Evolutionary conservation across 169 alveolate genomes (phyloP).

Genomic region (Eimeria praecox): DNA sequence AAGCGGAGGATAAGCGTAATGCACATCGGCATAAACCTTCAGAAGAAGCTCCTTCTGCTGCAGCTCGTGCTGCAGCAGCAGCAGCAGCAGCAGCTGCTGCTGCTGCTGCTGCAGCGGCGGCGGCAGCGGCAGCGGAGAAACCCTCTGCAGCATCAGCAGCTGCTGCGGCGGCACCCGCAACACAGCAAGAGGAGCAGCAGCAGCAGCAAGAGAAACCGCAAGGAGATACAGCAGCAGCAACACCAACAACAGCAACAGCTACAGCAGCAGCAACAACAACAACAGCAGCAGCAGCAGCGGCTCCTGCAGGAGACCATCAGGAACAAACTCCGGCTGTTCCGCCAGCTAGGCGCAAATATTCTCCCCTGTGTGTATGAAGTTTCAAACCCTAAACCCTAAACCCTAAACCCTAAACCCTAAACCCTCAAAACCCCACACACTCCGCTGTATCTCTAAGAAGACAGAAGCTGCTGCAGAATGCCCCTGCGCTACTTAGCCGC

Average conservation of each 20-base stretch:
- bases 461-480: background rate
- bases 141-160: background rate
- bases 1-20: background rate
- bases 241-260: slow-evolving; percentile 6
- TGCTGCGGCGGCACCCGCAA: slow-evolving; percentile 8
- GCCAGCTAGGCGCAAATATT: slow-evolving; percentile 22
- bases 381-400: slow-evolving; percentile 19
- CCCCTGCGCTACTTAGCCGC: too few species aligned
- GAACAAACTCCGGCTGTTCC: background rate
- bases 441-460: background rate
- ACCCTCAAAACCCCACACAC: background rate
- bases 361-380: background rate
- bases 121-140: background rate
- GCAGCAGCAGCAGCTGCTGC: background rate
- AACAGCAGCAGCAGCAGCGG: background rate
- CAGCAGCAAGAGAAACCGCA: background rate
- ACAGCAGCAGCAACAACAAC: slow-evolving; percentile 11
- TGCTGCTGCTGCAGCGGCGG: slow-evolving; percentile 36
- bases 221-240: background rate
- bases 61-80: slow-evolving; percentile 21
- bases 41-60: slow-evolving; percentile 2
- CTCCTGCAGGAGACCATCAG: background rate
- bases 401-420: background rate
- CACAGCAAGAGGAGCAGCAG: slow-evolving; percentile 39
- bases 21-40: background rate